Base-by-base conservation (phyloP, 2,329 filamentous ascomycete genomes). In the Acrocalymma vagum region DNA sequence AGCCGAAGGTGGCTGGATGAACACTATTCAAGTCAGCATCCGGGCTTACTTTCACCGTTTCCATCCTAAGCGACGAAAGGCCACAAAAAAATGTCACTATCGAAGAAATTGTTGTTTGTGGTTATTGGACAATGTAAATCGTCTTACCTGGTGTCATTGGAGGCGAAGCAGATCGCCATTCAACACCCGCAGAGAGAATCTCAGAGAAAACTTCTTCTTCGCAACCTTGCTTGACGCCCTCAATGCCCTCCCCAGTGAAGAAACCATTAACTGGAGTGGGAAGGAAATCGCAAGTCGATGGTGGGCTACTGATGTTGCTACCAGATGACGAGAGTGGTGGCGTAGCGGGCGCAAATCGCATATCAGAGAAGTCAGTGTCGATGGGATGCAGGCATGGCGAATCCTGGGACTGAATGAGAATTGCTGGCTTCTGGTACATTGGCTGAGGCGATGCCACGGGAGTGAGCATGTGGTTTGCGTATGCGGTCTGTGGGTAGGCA, bases 131-230 rank as follows among this genome's bases (percentile, higher is more conserved):
- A 25, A 26, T 10, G 27, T 16, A 26, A 26, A 28, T 24, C 33
- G 28, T 38, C 90, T 77, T 86, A 95, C 90, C 84, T 82, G 92
- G 91, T 61, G 90, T 95, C 82, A 95, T 84, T 16, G 90, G 90
- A 35, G 92, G 91, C 21, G 92, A 95, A 43, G 82, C 81, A 45
- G 84, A 86, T 67, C 81, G 84, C 42, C 86, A 79, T 87, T 90
- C 95, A 59, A 93, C 88, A 51, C 87, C 78, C 51, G 78, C 79
- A 36, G 88, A 83, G 40, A 93, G 79, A 50, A 85, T 84, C 73
- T 94, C 89, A 14, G 83, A 81, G 58, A 85, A 80, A 15, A 85
- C 79, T 47, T 89, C 86, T 30, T 81, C 78, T 60, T 93, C 86
- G 52, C 86, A 84, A 18, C 80, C 81, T 53, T 89, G 62, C 66